Base-by-base conservation (phyloP, 1,284 basidiomycete genomes). In the Sporisorium exsertum region DNA sequence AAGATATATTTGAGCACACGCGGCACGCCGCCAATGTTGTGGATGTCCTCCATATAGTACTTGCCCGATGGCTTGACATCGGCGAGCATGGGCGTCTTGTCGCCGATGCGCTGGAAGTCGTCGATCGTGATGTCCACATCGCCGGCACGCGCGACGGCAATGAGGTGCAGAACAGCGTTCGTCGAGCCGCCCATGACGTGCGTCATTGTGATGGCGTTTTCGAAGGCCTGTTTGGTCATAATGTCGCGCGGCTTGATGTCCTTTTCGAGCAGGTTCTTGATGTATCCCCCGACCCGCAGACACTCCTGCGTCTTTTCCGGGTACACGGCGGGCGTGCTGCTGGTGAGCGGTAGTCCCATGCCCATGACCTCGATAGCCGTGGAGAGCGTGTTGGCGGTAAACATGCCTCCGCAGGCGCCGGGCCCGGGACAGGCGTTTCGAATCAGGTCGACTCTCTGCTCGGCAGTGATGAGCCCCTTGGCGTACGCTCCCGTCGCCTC, bases 331-430 rank as follows among this genome's bases (percentile, higher is more conserved):
- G 94, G 94, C 70, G 92, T 92, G 0, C 94, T 91, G 33, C 93
- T 94, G 0, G 78, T 79, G 81, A 94, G 94, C 0, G 95, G 95
- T 29, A 97, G 88, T 20, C 93, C 93, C 89, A 97, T 92, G 35
- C 95, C 95, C 72, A 97, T 89, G 1, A 93, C 94, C 86, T 97
- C 95, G 42, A 96, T 89, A 20, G 91, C 91, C 37, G 92, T 95
- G 8, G 94, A 93, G 92, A 97, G 95, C 1, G 95, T 97, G 87
- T 97, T 97, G 26, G 94, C 95, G 18, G 95, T 97, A 87, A 96
- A 97, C 93, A 94, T 94, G 77, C 95, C 93, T 57, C 95, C 96
- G 86, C 96, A 98, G 45, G 95, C 94, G 65, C 95, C 91, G 15
- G 95, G 91, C 47, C 96, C 96, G 16, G 96, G 94, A 86, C 96